Evolutionary conservation across 257 asterid species (phyloP).

Genomic region (Capsicum chinense): DNA sequence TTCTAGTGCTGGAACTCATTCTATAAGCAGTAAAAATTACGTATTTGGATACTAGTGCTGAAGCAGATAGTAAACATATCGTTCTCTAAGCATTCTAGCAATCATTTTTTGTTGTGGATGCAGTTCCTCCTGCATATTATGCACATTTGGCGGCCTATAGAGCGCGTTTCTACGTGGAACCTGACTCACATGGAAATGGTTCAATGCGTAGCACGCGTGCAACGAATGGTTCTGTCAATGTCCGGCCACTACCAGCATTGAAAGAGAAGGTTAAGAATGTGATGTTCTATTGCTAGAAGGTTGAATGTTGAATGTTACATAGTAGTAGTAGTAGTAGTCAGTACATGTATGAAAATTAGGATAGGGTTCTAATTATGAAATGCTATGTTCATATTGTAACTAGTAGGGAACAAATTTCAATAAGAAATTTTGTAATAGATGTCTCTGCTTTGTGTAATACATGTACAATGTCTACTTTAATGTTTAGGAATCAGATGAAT

Average conservation of each 20-base stretch:
- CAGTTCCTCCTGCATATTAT: constrained; percentile 98
- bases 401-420: background rate
- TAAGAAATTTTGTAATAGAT: background rate
- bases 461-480: background rate
- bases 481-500: too few relatives aligned
- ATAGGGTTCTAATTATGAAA: constrained; percentile 11
- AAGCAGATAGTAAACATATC: background rate
- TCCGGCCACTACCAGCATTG: constrained; percentile 86
- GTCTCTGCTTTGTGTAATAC: background rate
- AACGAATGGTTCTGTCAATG: constrained; percentile 61
- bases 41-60: background rate
- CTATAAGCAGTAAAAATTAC: background rate
- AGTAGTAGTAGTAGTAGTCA: background rate
- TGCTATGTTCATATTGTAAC: background rate
- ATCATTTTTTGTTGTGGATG: background rate
- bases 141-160: constrained; percentile 96
- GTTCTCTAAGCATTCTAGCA: background rate
- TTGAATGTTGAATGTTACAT: background rate
- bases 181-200: constrained; percentile 64
- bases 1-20: background rate
- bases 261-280: constrained; percentile 96
- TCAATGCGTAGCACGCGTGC: constrained; percentile 44
- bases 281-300: constrained; percentile 81
- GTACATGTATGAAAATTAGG: constrained; percentile 26
- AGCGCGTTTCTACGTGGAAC: constrained; percentile 88